Conservation (phyloP, 208 protist genomes). For the Leishmania braziliensis region DNA sequence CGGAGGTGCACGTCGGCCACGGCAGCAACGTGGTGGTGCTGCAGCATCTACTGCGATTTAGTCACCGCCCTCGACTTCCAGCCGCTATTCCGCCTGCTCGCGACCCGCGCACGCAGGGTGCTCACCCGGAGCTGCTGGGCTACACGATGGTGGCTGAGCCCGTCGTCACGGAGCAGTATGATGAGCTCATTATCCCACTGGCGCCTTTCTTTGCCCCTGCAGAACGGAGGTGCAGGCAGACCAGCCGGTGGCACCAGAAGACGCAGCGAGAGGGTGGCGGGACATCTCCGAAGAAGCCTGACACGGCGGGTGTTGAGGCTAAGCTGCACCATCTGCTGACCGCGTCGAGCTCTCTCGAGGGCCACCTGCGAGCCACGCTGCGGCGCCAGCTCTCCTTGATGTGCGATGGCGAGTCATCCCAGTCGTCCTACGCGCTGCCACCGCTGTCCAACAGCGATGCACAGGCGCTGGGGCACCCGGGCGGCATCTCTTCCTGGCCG, state of each 20-base stretch:
- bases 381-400: conserved; percentile 24
- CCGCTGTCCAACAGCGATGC: conserved; percentile 20
- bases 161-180: conserved; percentile 84
- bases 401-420: neutral
- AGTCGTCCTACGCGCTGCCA: neutral
- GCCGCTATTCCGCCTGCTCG: conserved; percentile 59
- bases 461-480: conserved; percentile 24
- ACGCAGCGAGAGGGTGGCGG: neutral
- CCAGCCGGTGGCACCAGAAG: neutral
- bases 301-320: neutral
- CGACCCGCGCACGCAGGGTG: conserved; percentile 35
- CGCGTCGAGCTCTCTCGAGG: conserved; percentile 22
- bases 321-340: conserved; percentile 4
- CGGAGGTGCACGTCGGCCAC: conserved; percentile 33
- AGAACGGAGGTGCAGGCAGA: neutral
- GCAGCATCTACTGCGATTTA: conserved; percentile 81
- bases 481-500: conserved; percentile 63
- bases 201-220: neutral
- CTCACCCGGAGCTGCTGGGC: conserved; percentile 53
- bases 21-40: conserved; percentile 61
- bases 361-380: conserved; percentile 22
- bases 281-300: neutral
- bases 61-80: conserved; percentile 49
- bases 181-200: conserved; percentile 77
- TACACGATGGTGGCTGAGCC: conserved; percentile 76